Conservation (phyloP, 345 rosid species). For the Viola odorata region DNA sequence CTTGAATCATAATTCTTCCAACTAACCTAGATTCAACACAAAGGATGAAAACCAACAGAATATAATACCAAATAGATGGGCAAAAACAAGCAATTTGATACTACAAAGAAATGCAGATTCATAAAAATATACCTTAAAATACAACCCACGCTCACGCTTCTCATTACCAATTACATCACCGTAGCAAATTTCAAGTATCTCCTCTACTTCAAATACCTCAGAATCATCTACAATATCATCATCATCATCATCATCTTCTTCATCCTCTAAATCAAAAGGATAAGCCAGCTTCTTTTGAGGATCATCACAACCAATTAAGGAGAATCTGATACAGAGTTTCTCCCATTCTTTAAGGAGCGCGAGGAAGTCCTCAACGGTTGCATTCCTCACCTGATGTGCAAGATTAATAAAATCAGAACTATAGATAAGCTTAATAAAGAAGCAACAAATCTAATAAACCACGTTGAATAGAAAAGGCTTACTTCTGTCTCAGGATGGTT, state of each 20-base stretch:
- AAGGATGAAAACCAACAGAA: background rate
- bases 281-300: slow-evolving; percentile 16
- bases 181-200: slow-evolving; percentile 37
- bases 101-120: background rate
- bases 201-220: slow-evolving; percentile 53
- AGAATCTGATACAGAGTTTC: slow-evolving; percentile 42
- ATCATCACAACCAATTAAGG: slow-evolving; percentile 23
- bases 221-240: slow-evolving; percentile 23
- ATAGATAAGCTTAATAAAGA: background rate
- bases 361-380: slow-evolving; percentile 53
- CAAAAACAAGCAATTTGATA: background rate
- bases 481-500: slow-evolving; percentile 70
- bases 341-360: slow-evolving; percentile 56
- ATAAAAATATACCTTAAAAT: slow-evolving; percentile 44
- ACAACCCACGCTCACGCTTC: slow-evolving; percentile 26
- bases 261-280: slow-evolving; percentile 18
- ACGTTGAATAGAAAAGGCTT: background rate
- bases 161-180: slow-evolving; percentile 40
- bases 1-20: slow-evolving; percentile 56
- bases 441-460: background rate
- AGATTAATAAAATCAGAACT: background rate
- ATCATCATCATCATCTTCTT: slow-evolving; percentile 17
- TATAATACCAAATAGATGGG: background rate
- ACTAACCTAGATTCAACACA: slow-evolving; percentile 37
- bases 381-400: slow-evolving; percentile 56